phyloP scores from a whole-genome alignment of 2,329 filamentous ascomycete genomes.

The Apiospora phragmitis region DNA sequence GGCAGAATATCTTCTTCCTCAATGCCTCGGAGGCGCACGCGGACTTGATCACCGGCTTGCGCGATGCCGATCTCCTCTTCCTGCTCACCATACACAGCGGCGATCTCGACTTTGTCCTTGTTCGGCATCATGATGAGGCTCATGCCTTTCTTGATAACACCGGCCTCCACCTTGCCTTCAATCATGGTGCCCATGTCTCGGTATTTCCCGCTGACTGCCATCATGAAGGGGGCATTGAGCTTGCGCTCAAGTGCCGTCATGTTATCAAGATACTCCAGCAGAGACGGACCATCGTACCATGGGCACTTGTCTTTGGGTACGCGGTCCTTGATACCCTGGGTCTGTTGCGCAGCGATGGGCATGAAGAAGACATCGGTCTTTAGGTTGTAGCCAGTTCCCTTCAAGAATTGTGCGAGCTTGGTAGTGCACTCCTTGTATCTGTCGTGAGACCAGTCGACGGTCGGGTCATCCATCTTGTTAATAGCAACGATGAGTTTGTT shows the following conservation, averaged over 20 bases:
- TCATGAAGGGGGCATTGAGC: slow-evolving; percentile 98
- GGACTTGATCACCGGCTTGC: slow-evolving; percentile 92
- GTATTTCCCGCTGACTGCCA: slow-evolving; percentile 96
- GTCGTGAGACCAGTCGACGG: slow-evolving; percentile 92
- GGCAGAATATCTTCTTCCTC: slow-evolving; percentile 97
- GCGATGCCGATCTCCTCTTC: slow-evolving; percentile 85
- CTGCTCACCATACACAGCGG: slow-evolving; percentile 90
- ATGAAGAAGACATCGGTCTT: slow-evolving; percentile 95
- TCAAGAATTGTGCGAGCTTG: slow-evolving; percentile 85
- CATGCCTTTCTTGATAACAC: slow-evolving; percentile 88
- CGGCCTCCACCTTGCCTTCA: slow-evolving; percentile 95
- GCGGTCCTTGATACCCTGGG: slow-evolving; percentile 83
- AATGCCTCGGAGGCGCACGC: slow-evolving; percentile 86
- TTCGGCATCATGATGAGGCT: slow-evolving; percentile 95
- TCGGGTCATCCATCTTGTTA: slow-evolving; percentile 99
- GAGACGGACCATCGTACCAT: slow-evolving; percentile 87
- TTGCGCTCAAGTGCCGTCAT: slow-evolving; percentile 95
- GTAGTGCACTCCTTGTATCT: slow-evolving; percentile 91
- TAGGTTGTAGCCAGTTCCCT: slow-evolving; percentile 89
- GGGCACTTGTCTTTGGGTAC: slow-evolving; percentile 73
- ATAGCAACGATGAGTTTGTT: slow-evolving; percentile 94
- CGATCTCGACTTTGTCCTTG: slow-evolving; percentile 74
- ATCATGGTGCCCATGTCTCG: slow-evolving; percentile 96
- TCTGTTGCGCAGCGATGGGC: slow-evolving; percentile 90
- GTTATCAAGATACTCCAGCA: slow-evolving; percentile 92